A percentile compares a stretch with the other conserved stretches of the same genome.
Evolutionary conservation across 1,284 basidiomycete species (phyloP).

Genomic region (Moesziomyces antarcticus): DNA sequence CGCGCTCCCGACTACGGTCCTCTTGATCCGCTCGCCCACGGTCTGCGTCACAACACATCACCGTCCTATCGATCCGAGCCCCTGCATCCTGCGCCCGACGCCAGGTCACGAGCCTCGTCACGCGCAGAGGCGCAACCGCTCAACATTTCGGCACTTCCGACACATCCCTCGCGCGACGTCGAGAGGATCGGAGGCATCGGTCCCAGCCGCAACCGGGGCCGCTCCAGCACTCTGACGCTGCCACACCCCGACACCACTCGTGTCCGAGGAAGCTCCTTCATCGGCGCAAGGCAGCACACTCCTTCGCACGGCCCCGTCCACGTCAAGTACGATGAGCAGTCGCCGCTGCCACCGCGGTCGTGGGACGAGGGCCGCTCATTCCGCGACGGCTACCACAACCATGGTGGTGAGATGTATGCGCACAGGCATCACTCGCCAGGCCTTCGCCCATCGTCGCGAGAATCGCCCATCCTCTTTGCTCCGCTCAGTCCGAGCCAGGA

Average conservation of each 20-base stretch:
- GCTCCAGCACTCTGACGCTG: constrained; percentile 43
- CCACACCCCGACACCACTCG: constrained; percentile 25
- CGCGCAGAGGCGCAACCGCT: constrained; percentile 29
- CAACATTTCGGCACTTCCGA: constrained; percentile 20
- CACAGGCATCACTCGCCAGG: constrained; percentile 16
- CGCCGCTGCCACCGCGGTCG: constrained; percentile 26
- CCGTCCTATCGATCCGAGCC: constrained; percentile 21
- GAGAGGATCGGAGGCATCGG: constrained; percentile 31
- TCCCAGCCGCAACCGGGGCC: constrained; percentile 40
- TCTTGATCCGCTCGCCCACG: not conserved
- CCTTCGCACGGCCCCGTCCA: constrained; percentile 12
- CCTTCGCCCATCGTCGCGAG: constrained; percentile 14
- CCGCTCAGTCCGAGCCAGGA: constrained; percentile 39
- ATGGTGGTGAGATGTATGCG: constrained; percentile 6
- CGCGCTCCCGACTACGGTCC: constrained; percentile 19
- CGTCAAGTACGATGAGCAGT: constrained; percentile 19
- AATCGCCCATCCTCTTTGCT: constrained; percentile 50
- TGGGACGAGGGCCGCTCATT: constrained; percentile 26
- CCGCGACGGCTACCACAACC: constrained; percentile 10
- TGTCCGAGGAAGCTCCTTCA: constrained; percentile 21
- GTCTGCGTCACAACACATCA: constrained; percentile 9
- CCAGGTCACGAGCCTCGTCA: constrained; percentile 16
- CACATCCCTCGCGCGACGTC: constrained; percentile 10
- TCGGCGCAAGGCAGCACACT: constrained; percentile 18
- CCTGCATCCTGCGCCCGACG: constrained; percentile 11